A percentile compares a stretch with the other conserved stretches of the same genome.
Evolutionary conservation across 2,329 filamentous ascomycete genomes (phyloP).

Genomic region (Chaetomiaceae sp.): DNA sequence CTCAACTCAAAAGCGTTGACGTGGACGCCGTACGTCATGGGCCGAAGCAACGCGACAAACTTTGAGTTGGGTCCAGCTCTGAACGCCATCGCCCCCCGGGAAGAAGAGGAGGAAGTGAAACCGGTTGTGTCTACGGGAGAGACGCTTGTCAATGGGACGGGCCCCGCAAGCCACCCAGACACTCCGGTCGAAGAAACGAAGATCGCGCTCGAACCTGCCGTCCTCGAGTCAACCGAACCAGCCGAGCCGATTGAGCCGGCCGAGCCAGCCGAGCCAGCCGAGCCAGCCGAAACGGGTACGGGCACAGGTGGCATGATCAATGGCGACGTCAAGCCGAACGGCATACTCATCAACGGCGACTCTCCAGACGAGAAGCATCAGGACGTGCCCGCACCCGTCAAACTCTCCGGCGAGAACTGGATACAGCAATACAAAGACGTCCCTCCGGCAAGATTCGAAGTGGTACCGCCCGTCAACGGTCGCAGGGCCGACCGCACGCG

Average conservation of each 20-base stretch:
- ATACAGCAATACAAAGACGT: constrained; percentile 51
- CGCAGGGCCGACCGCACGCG: constrained; percentile 47
- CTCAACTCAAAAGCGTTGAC: constrained; percentile 76
- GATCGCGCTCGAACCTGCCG: constrained; percentile 18
- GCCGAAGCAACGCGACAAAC: constrained; percentile 73
- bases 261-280: constrained; percentile 31
- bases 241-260: constrained; percentile 22
- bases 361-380: constrained; percentile 7
- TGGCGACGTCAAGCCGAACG: constrained; percentile 28
- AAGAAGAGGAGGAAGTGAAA: constrained; percentile 59
- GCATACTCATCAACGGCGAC: constrained; percentile 22
- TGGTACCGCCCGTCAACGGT: constrained; percentile 63
- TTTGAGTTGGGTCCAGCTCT: constrained; percentile 78
- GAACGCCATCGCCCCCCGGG: constrained; percentile 81
- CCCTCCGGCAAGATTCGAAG: constrained; percentile 68
- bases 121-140: constrained; percentile 31
- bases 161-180: constrained; percentile 28
- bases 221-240: constrained; percentile 40
- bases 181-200: constrained; percentile 31
- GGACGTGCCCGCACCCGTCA: constrained; percentile 24
- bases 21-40: constrained; percentile 98
- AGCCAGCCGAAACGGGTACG: constrained; percentile 11
- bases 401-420: constrained; percentile 39
- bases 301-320: background rate
- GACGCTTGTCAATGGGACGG: constrained; percentile 32